phyloP scores from a whole-genome alignment of 164 flowering plant species.

The Stephania cephalantha region DNA sequence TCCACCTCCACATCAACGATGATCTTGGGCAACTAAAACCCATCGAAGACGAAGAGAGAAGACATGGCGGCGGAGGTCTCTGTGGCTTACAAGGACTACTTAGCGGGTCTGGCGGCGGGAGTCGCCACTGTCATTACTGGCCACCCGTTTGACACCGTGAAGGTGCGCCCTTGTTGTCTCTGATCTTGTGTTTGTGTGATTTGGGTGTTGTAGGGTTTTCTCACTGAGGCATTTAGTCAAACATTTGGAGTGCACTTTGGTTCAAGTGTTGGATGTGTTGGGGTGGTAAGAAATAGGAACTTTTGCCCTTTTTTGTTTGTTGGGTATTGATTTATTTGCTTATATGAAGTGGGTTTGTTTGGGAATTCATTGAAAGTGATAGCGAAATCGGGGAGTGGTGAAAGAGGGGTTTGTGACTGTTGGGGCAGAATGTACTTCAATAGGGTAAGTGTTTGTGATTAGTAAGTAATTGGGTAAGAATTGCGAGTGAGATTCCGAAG shows the following conservation, averaged over 20 bases:
- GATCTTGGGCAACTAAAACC: too few species aligned
- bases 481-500: too few species aligned
- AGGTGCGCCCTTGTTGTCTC: conserved; percentile 36
- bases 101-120: conserved; percentile 83
- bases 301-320: neutral
- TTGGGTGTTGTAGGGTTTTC: neutral
- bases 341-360: too few species aligned
- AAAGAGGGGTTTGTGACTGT: too few species aligned
- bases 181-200: neutral
- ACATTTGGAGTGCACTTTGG: neutral
- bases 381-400: too few species aligned
- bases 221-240: neutral
- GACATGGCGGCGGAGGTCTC: neutral
- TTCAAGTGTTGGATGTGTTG: neutral
- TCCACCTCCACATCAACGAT: too few species aligned
- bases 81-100: conserved; percentile 64
- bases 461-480: too few species aligned
- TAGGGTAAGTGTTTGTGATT: too few species aligned
- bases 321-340: neutral
- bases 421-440: too few species aligned
- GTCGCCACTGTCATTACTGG: conserved; percentile 73
- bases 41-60: neutral
- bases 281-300: neutral
- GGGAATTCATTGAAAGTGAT: too few species aligned
- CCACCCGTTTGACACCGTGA: conserved; percentile 94